These are phyloP conservation scores for Chrysoporthe puriensis DNA, from an alignment of 2,329 filamentous ascomycete species.

Conservation along the genomic window DNA sequence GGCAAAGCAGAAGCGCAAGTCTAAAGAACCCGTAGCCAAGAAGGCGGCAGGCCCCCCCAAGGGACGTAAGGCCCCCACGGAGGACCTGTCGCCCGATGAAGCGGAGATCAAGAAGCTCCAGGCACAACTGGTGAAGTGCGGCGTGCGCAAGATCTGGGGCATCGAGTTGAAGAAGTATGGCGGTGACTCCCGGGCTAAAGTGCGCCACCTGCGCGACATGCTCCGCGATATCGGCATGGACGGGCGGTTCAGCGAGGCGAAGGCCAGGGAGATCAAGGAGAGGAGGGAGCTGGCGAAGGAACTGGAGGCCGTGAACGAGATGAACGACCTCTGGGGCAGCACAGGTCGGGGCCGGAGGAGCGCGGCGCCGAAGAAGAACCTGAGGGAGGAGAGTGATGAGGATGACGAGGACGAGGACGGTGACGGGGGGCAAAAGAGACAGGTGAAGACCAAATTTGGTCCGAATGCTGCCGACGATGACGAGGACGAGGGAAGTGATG, in stretches of 20 bases:
- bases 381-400: conserved; percentile 42
- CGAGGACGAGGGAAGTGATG: conserved; percentile 38
- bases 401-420: conserved; percentile 37
- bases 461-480: conserved; percentile 36
- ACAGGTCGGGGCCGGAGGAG: conserved; percentile 48
- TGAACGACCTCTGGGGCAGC: conserved; percentile 76
- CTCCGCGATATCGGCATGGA: conserved; percentile 84
- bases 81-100: conserved; percentile 62
- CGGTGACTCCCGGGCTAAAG: conserved; percentile 75
- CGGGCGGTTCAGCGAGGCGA: conserved; percentile 83
- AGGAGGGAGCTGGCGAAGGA: conserved; percentile 82
- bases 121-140: conserved; percentile 84
- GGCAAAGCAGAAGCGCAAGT: conserved; percentile 62
- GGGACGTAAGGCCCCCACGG: conserved; percentile 29
- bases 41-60: conserved; percentile 45
- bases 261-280: conserved; percentile 86
- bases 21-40: conserved; percentile 45
- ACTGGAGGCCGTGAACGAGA: conserved; percentile 81
- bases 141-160: conserved; percentile 89
- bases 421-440: conserved; percentile 30
- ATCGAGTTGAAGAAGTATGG: conserved; percentile 78
- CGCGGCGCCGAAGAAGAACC: conserved; percentile 39
- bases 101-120: conserved; percentile 88
- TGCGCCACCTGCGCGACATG: conserved; percentile 78
- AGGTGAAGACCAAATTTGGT: conserved; percentile 35